These are phyloP conservation scores for Saccharomycopsis schoenii DNA, from an alignment of 805 yeast genomes.

Conservation along the genomic window DNA sequence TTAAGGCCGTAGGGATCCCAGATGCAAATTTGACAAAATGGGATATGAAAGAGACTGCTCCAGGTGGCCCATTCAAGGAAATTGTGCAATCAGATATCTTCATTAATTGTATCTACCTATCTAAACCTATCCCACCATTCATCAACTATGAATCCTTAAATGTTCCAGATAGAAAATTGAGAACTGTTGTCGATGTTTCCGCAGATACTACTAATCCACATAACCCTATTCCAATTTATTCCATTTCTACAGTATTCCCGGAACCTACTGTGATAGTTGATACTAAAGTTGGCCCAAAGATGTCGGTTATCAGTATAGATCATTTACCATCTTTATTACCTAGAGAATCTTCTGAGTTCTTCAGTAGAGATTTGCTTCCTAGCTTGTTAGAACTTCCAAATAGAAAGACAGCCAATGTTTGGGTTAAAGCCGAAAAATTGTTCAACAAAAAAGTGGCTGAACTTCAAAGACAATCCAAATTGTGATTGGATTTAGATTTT, in stretches of 20 bases:
- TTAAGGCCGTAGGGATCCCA: slow-evolving; percentile 79
- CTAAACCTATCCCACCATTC: slow-evolving; percentile 91
- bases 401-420: slow-evolving; percentile 76
- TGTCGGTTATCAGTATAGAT: slow-evolving; percentile 91
- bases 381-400: slow-evolving; percentile 76
- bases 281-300: slow-evolving; percentile 69
- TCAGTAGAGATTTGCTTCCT: slow-evolving; percentile 81
- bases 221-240: slow-evolving; percentile 94
- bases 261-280: slow-evolving; percentile 85
- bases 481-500: background rate
- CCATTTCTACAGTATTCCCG: slow-evolving; percentile 79
- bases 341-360: slow-evolving; percentile 93
- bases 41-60: slow-evolving; percentile 96
- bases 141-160: slow-evolving; percentile 61
- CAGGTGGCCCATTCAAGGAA: slow-evolving; percentile 95
- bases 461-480: slow-evolving; percentile 34
- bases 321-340: slow-evolving; percentile 94
- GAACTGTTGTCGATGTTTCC: slow-evolving; percentile 93
- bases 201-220: slow-evolving; percentile 98
- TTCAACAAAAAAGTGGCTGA: slow-evolving; percentile 80
- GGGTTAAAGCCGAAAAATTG: slow-evolving; percentile 81
- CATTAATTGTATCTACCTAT: slow-evolving; percentile 91
- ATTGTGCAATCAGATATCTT: slow-evolving; percentile 81
- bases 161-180: slow-evolving; percentile 57
- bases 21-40: slow-evolving; percentile 76